Evolutionary conservation across 73 alveolate genomes (phyloP).

Genomic region (Paramecium octaurelia): DNA sequence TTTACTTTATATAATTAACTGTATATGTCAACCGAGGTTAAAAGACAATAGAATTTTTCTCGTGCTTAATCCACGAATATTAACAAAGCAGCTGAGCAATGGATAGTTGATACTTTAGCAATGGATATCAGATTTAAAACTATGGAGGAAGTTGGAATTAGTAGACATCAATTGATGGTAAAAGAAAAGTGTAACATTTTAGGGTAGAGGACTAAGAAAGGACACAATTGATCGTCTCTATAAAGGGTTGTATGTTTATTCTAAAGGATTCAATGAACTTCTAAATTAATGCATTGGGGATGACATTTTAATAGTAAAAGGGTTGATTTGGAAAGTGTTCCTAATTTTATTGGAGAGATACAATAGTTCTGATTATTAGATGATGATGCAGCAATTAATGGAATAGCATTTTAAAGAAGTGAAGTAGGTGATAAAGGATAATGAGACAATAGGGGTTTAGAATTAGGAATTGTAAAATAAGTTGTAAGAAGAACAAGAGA

Average conservation of each 20-base stretch:
- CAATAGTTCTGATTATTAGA: constrained; percentile 2
- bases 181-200: background rate
- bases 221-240: background rate
- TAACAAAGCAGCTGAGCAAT: background rate
- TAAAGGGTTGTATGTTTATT: constrained; percentile 15
- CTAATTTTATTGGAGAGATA: background rate
- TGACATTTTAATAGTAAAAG: background rate
- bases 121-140: constrained; percentile 13
- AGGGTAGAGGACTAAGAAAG: background rate
- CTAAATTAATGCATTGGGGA: background rate
- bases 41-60: background rate
- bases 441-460: background rate
- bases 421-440: background rate
- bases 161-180: constrained; percentile 1
- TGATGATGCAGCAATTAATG: background rate
- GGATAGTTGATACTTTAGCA: constrained; percentile 9
- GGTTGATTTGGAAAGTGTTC: background rate
- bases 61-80: background rate
- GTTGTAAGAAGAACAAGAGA: background rate
- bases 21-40: background rate
- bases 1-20: background rate
- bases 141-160: background rate
- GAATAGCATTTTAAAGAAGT: constrained; percentile 24
- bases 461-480: background rate
- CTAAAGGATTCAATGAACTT: constrained; percentile 19